Evolutionary conservation across 2,329 filamentous ascomycete species (phyloP), one percentile per base, ranked within the genome.

Genomic region (Pyrenochaeta sp.): DNA sequence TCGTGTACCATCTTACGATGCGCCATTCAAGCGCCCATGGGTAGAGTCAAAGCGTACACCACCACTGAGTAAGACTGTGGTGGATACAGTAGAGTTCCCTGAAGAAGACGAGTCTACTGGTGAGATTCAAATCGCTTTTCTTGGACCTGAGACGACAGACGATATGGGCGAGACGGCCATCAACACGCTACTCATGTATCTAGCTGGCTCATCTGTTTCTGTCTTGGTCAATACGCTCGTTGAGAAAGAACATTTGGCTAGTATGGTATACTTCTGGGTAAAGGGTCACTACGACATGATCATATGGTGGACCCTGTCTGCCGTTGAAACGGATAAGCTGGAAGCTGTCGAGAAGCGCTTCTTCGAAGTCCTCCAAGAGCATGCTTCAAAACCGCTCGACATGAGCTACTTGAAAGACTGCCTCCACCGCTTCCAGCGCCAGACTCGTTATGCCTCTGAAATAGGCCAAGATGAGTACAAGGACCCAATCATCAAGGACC

Each of bases 81-180:
- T 96, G 12, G 87, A 94, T 65, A 92, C 85, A 0, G 90, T 96
- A 28, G 90, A 96, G 62, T 99, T 99, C 69, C 95, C 95, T 0
- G 95, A 99, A 74, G 94, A 97, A 70, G 95, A 99, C 66, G 95
- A 99, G 74, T 94, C 92, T 0, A 91, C 89, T 54, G 95, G 95
- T 37, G 94, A 98, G 73, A 88, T 98, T 49, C 81, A 92, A 48
- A 88, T 97, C 22, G 90, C 86, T 1, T 97, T 96, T 79, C 88
- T 98, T 54, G 95, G 95, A 0, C 95, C 95, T 0, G 85, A 90
- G 67, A 93, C 90, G 76, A 90, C 86, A 52, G 88, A 97, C 67
- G 77, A 86, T 40, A 58, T 77, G 36, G 69, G 68, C 71, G 82
- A 86, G 10, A 89, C 89, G 13, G 95, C 93, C 1, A 80, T 97